A percentile compares a stretch with the other conserved stretches of the same genome.
Conservation (phyloP, 2,329 filamentous ascomycete genomes). For the Talaromyces sp. region DNA sequence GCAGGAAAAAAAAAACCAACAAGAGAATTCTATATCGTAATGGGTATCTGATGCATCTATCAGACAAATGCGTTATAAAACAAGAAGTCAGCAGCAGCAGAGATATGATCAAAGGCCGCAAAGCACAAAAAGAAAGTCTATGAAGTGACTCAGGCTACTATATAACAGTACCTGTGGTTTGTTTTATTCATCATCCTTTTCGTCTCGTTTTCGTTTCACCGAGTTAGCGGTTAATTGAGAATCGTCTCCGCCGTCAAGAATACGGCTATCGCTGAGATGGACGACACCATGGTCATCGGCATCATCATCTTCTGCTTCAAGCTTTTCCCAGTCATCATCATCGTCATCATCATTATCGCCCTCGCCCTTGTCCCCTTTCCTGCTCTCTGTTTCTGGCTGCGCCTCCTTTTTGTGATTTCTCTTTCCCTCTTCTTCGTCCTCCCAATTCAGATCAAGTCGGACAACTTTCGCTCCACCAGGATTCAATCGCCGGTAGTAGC, state of each 20-base stretch:
- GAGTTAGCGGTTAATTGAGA: slow-evolving; percentile 5
- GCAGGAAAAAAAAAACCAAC: neutral
- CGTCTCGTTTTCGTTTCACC: slow-evolving; percentile 11
- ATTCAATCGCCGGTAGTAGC: slow-evolving; percentile 55
- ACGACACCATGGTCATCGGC: slow-evolving; percentile 26
- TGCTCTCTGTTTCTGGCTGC: neutral
- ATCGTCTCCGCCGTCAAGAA: slow-evolving; percentile 21
- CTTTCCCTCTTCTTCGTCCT: slow-evolving; percentile 14
- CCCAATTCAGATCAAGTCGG: slow-evolving; percentile 29
- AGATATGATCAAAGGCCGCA: neutral
- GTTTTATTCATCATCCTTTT: slow-evolving; percentile 3
- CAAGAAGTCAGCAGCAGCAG: neutral
- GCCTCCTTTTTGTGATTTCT: neutral
- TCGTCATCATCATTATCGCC: slow-evolving; percentile 13
- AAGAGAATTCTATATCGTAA: slow-evolving; percentile 1
- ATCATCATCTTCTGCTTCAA: slow-evolving; percentile 32
- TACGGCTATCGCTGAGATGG: slow-evolving; percentile 26
- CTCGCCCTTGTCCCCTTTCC: neutral
- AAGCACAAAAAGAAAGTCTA: neutral
- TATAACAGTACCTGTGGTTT: neutral
- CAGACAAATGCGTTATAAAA: neutral
- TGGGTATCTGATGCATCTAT: slow-evolving; percentile 5
- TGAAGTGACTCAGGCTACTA: neutral
- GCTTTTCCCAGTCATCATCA: slow-evolving; percentile 39
- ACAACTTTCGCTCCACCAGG: slow-evolving; percentile 53